Conservation (phyloP, 2,329 filamentous ascomycete species). For the Stachybotrys chlorohalonatus region DNA sequence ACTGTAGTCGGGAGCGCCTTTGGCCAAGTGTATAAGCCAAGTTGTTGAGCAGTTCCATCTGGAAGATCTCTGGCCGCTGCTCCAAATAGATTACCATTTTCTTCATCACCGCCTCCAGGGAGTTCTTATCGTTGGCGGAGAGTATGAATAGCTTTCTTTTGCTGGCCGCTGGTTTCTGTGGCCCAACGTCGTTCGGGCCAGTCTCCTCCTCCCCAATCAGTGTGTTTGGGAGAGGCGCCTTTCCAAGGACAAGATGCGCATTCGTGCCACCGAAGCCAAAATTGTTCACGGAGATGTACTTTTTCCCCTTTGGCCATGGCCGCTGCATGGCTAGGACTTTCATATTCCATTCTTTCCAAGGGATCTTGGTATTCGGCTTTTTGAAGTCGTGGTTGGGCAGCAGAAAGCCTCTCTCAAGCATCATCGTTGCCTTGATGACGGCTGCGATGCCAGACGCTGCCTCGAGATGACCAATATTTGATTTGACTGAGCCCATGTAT, state of each 20-base stretch:
- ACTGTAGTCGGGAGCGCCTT: constrained; percentile 32
- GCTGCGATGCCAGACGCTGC: neutral
- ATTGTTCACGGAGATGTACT: constrained; percentile 7
- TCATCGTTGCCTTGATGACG: neutral
- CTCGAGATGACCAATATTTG: constrained; percentile 15
- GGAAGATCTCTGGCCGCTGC: constrained; percentile 31
- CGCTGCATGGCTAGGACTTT: neutral
- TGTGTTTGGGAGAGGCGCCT: constrained; percentile 4
- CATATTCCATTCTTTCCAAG: neutral
- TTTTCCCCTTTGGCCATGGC: neutral
- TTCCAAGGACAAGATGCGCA: constrained; percentile 30
- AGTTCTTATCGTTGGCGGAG: constrained; percentile 21
- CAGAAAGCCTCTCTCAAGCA: neutral
- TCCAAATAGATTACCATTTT: constrained; percentile 27
- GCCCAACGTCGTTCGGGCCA: constrained; percentile 2
- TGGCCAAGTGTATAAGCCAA: constrained; percentile 39
- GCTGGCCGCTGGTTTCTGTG: neutral
- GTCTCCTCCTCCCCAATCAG: constrained; percentile 5
- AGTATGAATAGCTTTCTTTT: constrained; percentile 30
- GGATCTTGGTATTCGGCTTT: neutral
- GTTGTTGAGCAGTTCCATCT: constrained; percentile 33
- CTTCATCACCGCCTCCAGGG: constrained; percentile 19
- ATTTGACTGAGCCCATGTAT: constrained; percentile 8
- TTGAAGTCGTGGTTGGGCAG: neutral
- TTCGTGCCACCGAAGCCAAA: constrained; percentile 40